Base-by-base conservation (phyloP, 73 alveolate genomes). In the Paraurostyla sp. region DNA sequence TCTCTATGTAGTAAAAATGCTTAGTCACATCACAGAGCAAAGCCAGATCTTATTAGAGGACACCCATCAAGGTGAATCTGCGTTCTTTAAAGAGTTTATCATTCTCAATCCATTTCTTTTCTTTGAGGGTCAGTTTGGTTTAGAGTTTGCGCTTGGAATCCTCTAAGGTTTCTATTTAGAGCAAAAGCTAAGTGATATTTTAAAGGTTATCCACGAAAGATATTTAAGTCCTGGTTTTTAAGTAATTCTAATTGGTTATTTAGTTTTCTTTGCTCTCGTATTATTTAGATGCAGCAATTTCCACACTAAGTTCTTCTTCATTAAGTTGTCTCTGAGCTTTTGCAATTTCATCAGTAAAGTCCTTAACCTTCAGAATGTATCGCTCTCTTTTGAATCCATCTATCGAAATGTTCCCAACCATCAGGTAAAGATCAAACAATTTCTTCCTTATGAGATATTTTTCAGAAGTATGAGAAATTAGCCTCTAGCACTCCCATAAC, bases 311-410 rank as follows among this genome's bases (percentile, higher is more conserved):
- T 43, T 88, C 94, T 78, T 88, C 89, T 27, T 76, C 80, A 38
- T 54, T 45, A 23, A 88, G 84, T 23, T 3, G 18, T 43, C 75
- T 52, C 45, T 75, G 35, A 20, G 90, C 83, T 27, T 46, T 71
- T 0, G 45, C 59, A 6, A 88, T 76, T 27, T 88, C 90, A 27
- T 75, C 85, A 2, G 71, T 16, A 40, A 88, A 59, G 40, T 88
- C 91, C 45, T 58, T 42, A 11, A 88, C 71, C 57, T 88, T 88
- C 29, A 60, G 18, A 43, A 78, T 60, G 58, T 88, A 88, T 23
- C 94, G 30, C 36, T 88, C 94, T 45, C 94, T 20, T 48, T 88
- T 88, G 32, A 88, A 88, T n/a, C 94, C 94, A 76, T 88, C 94
- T 16, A 88, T 88, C 20, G 94, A 88, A 36, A 88, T 88, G 51